Conservation (phyloP, 306 rosid genomes). For the Inga oerstediana region DNA sequence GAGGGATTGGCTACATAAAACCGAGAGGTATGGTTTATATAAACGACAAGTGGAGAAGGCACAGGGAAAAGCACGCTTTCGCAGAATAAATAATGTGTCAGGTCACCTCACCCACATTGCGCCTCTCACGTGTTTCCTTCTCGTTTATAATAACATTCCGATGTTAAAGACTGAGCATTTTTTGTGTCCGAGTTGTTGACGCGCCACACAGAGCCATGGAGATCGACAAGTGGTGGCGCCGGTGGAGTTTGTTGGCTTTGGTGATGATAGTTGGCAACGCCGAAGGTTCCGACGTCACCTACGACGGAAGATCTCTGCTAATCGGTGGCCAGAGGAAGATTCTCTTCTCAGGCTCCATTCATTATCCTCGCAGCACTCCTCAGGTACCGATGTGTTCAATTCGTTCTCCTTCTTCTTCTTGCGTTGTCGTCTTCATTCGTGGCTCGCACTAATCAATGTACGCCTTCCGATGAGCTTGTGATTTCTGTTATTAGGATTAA, state of each 20-base stretch:
- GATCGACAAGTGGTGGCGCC: neutral
- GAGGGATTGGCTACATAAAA: too few species aligned
- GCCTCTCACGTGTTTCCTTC: slow-evolving; percentile 30
- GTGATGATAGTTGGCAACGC: neutral
- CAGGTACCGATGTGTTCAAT: slow-evolving; percentile 41
- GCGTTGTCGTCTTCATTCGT: neutral
- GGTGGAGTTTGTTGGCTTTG: slow-evolving; percentile 32
- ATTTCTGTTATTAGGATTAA: neutral
- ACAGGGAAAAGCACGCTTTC: neutral
- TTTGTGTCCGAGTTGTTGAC: too few species aligned
- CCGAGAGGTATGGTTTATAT: neutral
- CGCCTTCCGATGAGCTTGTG: neutral
- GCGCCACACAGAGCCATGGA: slow-evolving; percentile 27
- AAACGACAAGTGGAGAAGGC: neutral
- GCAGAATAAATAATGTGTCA: neutral
- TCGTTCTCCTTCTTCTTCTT: neutral
- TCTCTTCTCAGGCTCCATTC: slow-evolving; percentile 85
- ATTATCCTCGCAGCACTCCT: slow-evolving; percentile 91
- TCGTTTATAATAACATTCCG: neutral
- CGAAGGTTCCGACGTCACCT: slow-evolving; percentile 42
- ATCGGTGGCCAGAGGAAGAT: slow-evolving; percentile 60
- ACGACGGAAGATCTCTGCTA: slow-evolving; percentile 85
- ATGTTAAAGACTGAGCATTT: neutral
- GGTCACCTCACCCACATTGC: slow-evolving; percentile 38
- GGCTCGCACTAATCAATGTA: neutral